Conservation (phyloP, 2,329 filamentous ascomycete genomes). For the Hymenoscyphus infarciens region DNA sequence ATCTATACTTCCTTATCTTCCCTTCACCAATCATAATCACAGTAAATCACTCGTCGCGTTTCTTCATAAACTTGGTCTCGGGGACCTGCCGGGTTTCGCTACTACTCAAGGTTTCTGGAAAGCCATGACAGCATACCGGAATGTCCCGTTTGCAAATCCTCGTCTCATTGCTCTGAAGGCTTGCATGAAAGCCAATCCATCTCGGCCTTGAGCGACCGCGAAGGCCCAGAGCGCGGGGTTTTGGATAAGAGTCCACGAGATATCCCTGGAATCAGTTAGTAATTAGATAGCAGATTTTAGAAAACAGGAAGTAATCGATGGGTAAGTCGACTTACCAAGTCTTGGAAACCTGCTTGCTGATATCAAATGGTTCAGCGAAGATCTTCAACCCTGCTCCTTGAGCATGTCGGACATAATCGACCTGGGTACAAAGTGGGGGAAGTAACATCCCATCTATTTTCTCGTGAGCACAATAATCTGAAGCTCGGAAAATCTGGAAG, state of each 20-base stretch:
- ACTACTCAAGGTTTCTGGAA: constrained; percentile 45
- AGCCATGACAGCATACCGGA: constrained; percentile 56
- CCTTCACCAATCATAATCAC: no score
- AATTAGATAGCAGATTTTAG: not conserved
- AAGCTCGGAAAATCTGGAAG: not conserved
- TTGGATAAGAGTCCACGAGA: constrained; percentile 58
- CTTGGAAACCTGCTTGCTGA: constrained; percentile 54
- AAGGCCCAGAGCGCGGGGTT: constrained; percentile 59
- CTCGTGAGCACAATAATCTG: not conserved
- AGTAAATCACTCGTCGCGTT: no score
- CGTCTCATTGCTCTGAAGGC: constrained; percentile 59
- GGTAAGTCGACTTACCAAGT: constrained; percentile 48
- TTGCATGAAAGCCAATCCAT: constrained; percentile 58
- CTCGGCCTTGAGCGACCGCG: constrained; percentile 55
- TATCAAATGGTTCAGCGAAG: constrained; percentile 49
- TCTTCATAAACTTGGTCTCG: no score
- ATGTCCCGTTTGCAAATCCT: constrained; percentile 55
- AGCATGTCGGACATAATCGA: constrained; percentile 51
- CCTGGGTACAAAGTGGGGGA: constrained; percentile 51
- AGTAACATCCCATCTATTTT: constrained; percentile 55
- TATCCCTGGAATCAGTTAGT: constrained; percentile 46
- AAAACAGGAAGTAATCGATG: not conserved
- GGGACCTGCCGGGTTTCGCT: no score
- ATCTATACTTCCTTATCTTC: not conserved
- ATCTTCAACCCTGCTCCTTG: constrained; percentile 46